phyloP scores from a whole-genome alignment of 2,329 filamentous ascomycete species.

The Juglanconis sp. region DNA sequence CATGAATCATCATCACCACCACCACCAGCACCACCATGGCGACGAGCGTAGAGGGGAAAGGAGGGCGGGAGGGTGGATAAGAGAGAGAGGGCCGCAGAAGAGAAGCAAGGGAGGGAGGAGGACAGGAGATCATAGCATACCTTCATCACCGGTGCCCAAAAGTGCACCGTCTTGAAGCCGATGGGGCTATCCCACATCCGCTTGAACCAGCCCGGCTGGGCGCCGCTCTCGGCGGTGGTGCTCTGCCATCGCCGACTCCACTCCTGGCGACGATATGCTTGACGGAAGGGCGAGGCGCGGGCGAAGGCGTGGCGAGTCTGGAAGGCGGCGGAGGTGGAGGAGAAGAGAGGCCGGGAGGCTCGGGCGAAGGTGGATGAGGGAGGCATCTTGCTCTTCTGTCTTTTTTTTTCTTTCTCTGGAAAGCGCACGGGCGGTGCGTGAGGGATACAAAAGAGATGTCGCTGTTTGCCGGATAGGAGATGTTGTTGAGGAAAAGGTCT shows the following conservation, averaged over 20 bases:
- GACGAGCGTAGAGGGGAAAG: no score
- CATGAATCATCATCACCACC: no score
- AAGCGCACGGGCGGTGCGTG: background rate
- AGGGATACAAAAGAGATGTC: background rate
- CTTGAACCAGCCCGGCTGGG: slow-evolving; percentile 57
- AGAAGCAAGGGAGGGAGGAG: no score
- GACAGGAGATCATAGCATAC: slow-evolving; percentile 26
- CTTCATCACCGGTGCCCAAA: slow-evolving; percentile 97
- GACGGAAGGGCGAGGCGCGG: slow-evolving; percentile 37
- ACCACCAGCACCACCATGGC: no score
- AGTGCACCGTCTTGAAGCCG: slow-evolving; percentile 91
- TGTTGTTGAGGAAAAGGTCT: background rate
- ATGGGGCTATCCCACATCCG: slow-evolving; percentile 81
- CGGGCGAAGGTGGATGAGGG: slow-evolving; percentile 47
- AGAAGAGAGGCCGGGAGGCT: slow-evolving; percentile 54
- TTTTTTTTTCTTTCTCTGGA: background rate
- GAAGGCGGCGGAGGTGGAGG: slow-evolving; percentile 49
- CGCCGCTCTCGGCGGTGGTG: slow-evolving; percentile 45
- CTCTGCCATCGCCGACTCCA: slow-evolving; percentile 68
- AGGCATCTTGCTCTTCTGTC: slow-evolving; percentile 18
- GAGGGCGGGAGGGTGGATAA: background rate
- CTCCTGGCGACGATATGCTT: slow-evolving; percentile 37
- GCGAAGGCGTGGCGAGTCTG: slow-evolving; percentile 54
- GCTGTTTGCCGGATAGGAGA: background rate
- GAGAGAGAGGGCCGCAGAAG: background rate